A percentile compares a stretch with the other conserved stretches of the same genome.
These are phyloP conservation scores for Salvia rosmarinus DNA, from an alignment of 257 asterid genomes.

Conservation along the genomic window DNA sequence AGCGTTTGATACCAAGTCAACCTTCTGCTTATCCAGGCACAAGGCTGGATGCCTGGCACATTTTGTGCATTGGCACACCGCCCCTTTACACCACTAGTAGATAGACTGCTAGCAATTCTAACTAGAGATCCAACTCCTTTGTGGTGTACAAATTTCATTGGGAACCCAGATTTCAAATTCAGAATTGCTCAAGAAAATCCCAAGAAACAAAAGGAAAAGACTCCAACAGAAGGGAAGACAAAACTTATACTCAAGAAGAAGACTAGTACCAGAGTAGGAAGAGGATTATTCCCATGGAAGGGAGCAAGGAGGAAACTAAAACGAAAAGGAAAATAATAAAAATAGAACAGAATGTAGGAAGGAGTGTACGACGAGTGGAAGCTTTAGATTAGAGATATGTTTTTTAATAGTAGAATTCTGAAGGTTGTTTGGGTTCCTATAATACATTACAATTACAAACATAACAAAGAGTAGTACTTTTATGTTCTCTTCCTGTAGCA, in stretches of 20 bases:
- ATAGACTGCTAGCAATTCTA: not conserved
- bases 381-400: not conserved
- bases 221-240: not conserved
- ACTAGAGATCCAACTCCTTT: not conserved
- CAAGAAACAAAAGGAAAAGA: not conserved
- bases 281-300: not conserved
- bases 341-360: not conserved
- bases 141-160: not conserved
- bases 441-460: not conserved
- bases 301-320: not conserved
- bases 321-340: not conserved
- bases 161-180: not conserved
- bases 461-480: not conserved
- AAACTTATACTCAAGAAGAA: not conserved
- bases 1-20: not conserved
- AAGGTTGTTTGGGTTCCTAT: not conserved
- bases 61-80: not conserved
- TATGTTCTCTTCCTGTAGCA: not conserved
- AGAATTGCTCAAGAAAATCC: not conserved
- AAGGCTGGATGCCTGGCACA: not conserved
- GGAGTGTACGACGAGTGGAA: not conserved
- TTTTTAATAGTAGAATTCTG: not conserved
- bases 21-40: not conserved
- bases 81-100: not conserved
- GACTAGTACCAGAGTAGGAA: not conserved